Base-by-base conservation (phyloP, 2,329 filamentous ascomycete genomes). In the Fusarium buharicum region DNA sequence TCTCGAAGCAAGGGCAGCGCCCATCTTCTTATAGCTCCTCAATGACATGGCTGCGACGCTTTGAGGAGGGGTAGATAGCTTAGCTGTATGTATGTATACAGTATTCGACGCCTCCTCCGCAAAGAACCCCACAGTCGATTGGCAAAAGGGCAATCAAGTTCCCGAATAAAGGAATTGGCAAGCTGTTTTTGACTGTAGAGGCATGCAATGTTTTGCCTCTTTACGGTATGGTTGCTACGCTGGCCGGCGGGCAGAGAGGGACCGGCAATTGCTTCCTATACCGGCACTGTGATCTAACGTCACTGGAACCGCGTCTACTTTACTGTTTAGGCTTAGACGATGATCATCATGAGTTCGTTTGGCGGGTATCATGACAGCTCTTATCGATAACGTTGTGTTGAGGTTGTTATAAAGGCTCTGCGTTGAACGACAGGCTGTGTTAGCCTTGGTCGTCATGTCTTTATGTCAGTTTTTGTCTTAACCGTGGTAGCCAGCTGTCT, bases 1-100 rank as follows among this genome's bases (percentile, higher is more conserved):
- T 27, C 62, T 65, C 12, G 18, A 49, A n/a, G 22, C 45, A 48
- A 62, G 52, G 41, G 62, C 52, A 59, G 52, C 41, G 33, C 61
- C 37, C 43, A 64, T 64, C 62, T 66, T 64, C 62, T 64, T 64
- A 64, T 64, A 64, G 62, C 37, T 62, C 14, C 46, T 50, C 31
- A 28, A 16, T 34, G 59, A 37, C 45, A 49, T 57, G 41, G 59
- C 39, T 59, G 40, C 6, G 36, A 52, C 33, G 28, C 39, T 38
- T 44, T 16, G 49, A 24, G 34, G 59, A 64, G 62, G 62, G 62
- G 53, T 62, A 66, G 55, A 49, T 62, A 66, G 55, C 31, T 36
- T 41, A 53, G 39, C 46, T 53, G 41, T 59, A 39, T 5, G 20
- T 33, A 49, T 16, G 41, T 43, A 13, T 52, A 37, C 48, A 37